phyloP scores from a whole-genome alignment of 176 grass and related monocot genomes.

The Bonia amplexicaulis region DNA sequence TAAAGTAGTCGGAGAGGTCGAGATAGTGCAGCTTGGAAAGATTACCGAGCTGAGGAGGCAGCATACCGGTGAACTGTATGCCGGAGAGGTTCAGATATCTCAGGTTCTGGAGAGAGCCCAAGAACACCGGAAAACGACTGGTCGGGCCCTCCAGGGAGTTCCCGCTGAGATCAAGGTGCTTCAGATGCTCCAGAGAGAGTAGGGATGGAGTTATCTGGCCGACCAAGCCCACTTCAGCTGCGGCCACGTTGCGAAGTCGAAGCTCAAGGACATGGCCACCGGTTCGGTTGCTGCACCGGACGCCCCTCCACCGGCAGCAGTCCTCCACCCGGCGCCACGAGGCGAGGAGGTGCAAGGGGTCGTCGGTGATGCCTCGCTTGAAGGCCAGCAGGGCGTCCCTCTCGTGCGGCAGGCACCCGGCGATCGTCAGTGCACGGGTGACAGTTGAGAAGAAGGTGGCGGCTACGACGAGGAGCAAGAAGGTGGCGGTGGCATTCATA shows the following conservation, averaged over 20 bases:
- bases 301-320: conserved; percentile 38
- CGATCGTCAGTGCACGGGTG: no score
- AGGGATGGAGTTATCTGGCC: conserved; percentile 19
- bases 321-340: not conserved
- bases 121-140: not conserved
- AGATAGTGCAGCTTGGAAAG: not conserved
- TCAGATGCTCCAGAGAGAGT: not conserved
- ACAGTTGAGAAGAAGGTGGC: no score
- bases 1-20: no score
- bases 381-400: conserved; percentile 16
- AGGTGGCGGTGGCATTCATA: no score
- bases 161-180: not conserved
- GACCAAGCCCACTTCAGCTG: not conserved
- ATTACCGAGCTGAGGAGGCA: conserved; percentile 1
- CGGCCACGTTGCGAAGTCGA: not conserved
- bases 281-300: conserved; percentile 23
- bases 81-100: conserved; percentile 17
- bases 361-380: not conserved
- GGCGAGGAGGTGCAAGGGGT: not conserved
- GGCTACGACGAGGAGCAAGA: no score
- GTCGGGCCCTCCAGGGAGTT: not conserved
- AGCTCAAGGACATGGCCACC: not conserved
- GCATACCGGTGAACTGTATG: not conserved
- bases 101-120: conserved; percentile 10
- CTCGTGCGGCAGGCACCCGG: not conserved